Percentiles rank a stretch among this genome's conserved stretches.
These are phyloP conservation scores for Saururus chinensis DNA, from an alignment of 164 flowering plant species.

Conservation along the genomic window DNA sequence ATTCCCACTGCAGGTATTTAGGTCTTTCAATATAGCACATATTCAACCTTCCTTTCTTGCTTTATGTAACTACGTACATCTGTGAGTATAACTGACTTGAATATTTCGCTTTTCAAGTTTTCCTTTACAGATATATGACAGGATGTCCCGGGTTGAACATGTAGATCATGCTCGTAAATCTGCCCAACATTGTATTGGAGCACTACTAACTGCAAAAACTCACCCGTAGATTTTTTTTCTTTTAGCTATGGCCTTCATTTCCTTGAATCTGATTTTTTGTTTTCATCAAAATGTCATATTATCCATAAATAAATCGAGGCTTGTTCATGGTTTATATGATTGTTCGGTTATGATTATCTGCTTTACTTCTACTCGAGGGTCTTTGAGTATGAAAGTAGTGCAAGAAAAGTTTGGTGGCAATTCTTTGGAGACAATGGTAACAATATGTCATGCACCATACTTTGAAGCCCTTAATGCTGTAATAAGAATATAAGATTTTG, in stretches of 20 bases:
- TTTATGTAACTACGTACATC: neutral
- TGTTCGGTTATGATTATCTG: constrained; percentile 80
- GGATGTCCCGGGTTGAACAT: constrained; percentile 81
- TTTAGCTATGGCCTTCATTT: neutral
- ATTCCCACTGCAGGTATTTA: constrained; percentile 71
- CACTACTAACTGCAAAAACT: constrained; percentile 62
- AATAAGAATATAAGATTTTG: constrained; percentile 1
- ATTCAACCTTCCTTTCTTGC: neutral
- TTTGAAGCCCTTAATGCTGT: neutral
- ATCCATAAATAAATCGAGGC: neutral
- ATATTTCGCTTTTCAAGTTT: neutral
- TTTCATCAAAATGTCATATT: neutral
- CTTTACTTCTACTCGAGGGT: constrained; percentile 95
- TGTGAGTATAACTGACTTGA: neutral
- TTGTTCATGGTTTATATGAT: constrained; percentile 5
- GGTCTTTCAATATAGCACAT: neutral
- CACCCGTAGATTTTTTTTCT: constrained; percentile 30
- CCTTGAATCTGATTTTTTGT: neutral
- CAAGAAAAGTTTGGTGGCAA: constrained; percentile 95
- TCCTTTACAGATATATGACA: constrained; percentile 62
- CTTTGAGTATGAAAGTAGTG: constrained; percentile 88
- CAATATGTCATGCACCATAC: constrained; percentile 1
- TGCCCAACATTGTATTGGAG: constrained; percentile 74
- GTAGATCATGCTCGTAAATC: constrained; percentile 94
- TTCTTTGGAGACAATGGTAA: constrained; percentile 94